phyloP scores from a whole-genome alignment of 495 filamentous ascomycete species.

The Glarea lozoyensis region DNA sequence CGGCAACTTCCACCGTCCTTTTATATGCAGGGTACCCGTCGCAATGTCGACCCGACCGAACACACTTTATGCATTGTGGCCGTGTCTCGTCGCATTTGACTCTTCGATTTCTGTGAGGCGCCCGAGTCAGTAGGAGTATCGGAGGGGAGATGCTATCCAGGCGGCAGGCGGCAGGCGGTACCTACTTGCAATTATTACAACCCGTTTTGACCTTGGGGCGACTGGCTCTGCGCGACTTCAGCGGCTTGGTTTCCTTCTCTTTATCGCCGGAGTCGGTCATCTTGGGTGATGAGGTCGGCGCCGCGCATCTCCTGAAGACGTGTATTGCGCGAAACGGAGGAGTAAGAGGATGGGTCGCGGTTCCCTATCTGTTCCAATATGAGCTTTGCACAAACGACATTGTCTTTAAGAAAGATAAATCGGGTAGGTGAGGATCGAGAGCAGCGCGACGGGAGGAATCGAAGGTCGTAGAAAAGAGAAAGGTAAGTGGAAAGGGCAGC shows the following conservation, averaged over 20 bases:
- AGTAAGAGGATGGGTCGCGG: too few relatives aligned
- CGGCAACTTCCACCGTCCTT: slow-evolving; percentile 8
- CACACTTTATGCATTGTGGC: slow-evolving; percentile 48
- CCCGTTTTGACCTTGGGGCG: slow-evolving; percentile 32
- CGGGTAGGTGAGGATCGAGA: too few relatives aligned
- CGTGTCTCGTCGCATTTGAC: slow-evolving; percentile 62
- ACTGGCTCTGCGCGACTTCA: slow-evolving; percentile 15
- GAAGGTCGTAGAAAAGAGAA: too few relatives aligned
- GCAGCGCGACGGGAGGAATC: too few relatives aligned
- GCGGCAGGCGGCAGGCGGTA: too few relatives aligned
- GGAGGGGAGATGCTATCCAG: too few relatives aligned
- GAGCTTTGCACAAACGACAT: too few relatives aligned
- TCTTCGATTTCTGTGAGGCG: slow-evolving; percentile 41
- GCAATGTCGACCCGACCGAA: slow-evolving; percentile 38
- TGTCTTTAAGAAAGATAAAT: too few relatives aligned
- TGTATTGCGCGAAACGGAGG: too few relatives aligned
- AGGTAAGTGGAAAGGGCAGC: too few relatives aligned
- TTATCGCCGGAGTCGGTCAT: background rate
- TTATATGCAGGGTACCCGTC: slow-evolving; percentile 41
- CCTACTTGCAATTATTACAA: slow-evolving; percentile 51
- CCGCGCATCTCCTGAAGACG: background rate
- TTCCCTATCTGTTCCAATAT: too few relatives aligned
- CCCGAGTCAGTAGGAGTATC: too few relatives aligned
- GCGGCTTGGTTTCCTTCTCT: background rate
- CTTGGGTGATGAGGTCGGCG: background rate